These are phyloP conservation scores for Cyberlindnera saturnus DNA, from an alignment of 805 yeast species.

Conservation along the genomic window DNA sequence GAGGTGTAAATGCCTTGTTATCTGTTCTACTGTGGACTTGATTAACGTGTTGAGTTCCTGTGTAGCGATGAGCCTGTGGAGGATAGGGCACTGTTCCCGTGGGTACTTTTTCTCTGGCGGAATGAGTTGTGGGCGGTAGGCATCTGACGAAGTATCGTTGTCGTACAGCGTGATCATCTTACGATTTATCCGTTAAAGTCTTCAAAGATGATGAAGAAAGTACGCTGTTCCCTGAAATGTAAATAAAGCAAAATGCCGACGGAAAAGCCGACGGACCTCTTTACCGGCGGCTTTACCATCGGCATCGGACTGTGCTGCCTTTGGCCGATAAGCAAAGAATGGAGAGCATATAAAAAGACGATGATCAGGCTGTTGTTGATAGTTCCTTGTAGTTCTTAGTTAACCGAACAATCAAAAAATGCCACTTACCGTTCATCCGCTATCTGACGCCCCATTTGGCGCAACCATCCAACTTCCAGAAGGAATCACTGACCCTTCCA, in stretches of 20 bases:
- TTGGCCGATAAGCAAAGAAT: too few species aligned
- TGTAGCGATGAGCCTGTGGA: constrained; percentile 1
- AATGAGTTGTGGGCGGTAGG: background rate
- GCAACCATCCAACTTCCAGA: constrained; percentile 60
- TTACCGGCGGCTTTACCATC: too few species aligned
- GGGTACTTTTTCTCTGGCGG: constrained; percentile 7
- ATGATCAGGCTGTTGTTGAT: too few species aligned
- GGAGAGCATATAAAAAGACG: too few species aligned
- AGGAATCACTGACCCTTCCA: constrained; percentile 60
- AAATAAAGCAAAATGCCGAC: too few species aligned
- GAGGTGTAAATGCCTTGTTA: background rate
- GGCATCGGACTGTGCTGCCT: too few species aligned
- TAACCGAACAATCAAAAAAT: background rate
- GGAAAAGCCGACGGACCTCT: too few species aligned
- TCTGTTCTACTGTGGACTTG: background rate
- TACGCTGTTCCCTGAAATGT: too few species aligned
- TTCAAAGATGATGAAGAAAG: too few species aligned
- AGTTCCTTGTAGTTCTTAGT: too few species aligned
- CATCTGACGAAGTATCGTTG: constrained; percentile 3
- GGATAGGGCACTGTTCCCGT: constrained; percentile 1
- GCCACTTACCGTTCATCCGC: constrained; percentile 13
- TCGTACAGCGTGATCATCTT: constrained; percentile 5
- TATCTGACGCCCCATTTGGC: constrained; percentile 49
- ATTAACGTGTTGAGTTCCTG: constrained; percentile 2
- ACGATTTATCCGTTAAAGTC: background rate